Conservation (phyloP, 2,329 filamentous ascomycete genomes). For the Apiospora kogelbergensis region DNA sequence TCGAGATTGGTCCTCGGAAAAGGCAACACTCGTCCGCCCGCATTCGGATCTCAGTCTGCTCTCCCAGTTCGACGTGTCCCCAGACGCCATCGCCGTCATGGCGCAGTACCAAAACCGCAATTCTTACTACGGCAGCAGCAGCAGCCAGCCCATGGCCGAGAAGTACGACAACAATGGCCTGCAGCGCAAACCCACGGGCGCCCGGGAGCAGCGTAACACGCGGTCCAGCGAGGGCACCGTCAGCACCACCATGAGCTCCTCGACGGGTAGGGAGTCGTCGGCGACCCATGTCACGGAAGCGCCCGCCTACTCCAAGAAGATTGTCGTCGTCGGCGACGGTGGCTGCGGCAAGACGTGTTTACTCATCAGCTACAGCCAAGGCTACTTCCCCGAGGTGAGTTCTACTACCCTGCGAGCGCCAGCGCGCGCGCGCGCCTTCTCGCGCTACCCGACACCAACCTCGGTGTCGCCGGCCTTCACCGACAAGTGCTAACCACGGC, state of each 20-base stretch:
- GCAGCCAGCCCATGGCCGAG: slow-evolving; percentile 28
- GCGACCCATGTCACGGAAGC: slow-evolving; percentile 86
- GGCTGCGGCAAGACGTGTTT: slow-evolving; percentile 98
- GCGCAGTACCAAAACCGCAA: slow-evolving; percentile 54
- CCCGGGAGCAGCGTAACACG: slow-evolving; percentile 50
- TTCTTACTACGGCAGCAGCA: slow-evolving; percentile 45
- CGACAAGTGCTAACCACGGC: slow-evolving; percentile 3
- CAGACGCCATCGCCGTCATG: slow-evolving; percentile 36
- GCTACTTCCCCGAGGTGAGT: slow-evolving; percentile 95
- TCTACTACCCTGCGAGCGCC: background rate
- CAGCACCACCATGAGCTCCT: slow-evolving; percentile 78
- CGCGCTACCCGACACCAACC: too few species aligned
- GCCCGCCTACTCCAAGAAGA: slow-evolving; percentile 96
- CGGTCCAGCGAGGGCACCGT: slow-evolving; percentile 87
- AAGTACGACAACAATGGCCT: slow-evolving; percentile 42
- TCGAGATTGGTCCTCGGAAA: background rate
- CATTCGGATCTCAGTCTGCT: background rate
- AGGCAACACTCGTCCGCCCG: background rate
- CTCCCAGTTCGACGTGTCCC: background rate
- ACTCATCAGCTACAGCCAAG: slow-evolving; percentile 97
- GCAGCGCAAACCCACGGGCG: slow-evolving; percentile 37
- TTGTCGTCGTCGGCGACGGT: slow-evolving; percentile 96
- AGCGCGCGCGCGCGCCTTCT: background rate
- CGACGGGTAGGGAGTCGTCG: slow-evolving; percentile 73
- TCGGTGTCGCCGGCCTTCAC: background rate